Evolutionary conservation across 176 grass and related monocot species (phyloP).

Genomic region (Raddia guianensis): DNA sequence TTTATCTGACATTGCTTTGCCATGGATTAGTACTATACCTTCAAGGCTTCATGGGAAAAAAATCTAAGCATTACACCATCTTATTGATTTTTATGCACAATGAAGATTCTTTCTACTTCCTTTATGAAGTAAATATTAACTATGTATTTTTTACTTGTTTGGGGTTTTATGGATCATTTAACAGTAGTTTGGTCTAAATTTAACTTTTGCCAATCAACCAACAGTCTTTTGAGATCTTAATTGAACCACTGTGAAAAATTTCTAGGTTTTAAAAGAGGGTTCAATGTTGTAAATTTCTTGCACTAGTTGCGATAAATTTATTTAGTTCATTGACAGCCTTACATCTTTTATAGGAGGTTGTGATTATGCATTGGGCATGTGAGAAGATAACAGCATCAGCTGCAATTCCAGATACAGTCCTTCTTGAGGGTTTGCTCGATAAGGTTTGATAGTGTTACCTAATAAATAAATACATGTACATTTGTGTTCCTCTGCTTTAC

Average conservation of each 20-base stretch:
- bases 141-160: not conserved
- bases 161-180: slow-evolving; percentile 5
- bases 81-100: slow-evolving; percentile 7
- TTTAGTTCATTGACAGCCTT: slow-evolving; percentile 28
- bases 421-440: slow-evolving; percentile 90
- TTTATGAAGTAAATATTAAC: not conserved
- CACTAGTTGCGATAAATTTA: slow-evolving; percentile 20
- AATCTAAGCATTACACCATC: slow-evolving; percentile 9
- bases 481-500: slow-evolving; percentile 25
- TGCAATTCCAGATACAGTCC: slow-evolving; percentile 71
- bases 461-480: slow-evolving; percentile 5
- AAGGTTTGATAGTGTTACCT: slow-evolving; percentile 63
- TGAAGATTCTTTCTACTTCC: slow-evolving; percentile 15
- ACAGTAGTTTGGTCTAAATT: slow-evolving; percentile 10
- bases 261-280: slow-evolving; percentile 1
- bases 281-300: not conserved
- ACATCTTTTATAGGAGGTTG: slow-evolving; percentile 80
- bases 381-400: slow-evolving; percentile 91
- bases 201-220: not conserved
- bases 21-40: slow-evolving; percentile 1
- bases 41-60: not conserved
- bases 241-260: not conserved
- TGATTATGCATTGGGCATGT: slow-evolving; percentile 98
- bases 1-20: slow-evolving; percentile 3
- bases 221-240: slow-evolving; percentile 1